phyloP scores from a whole-genome alignment of 306 rosid genomes.

The Comarum palustre region DNA sequence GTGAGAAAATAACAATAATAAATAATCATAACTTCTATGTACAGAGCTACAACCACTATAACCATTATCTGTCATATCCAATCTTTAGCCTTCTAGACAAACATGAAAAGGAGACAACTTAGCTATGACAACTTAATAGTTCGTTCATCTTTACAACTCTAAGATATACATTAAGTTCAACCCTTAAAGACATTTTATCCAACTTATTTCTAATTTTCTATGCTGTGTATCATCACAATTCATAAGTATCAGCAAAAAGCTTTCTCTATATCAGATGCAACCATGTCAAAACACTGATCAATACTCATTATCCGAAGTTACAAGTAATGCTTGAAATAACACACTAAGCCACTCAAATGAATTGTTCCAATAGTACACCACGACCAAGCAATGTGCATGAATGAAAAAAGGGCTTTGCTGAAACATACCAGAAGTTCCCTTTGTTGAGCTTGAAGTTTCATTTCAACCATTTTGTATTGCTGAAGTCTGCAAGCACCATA shows the following conservation, averaged over 20 bases:
- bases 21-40: not conserved
- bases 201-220: not conserved
- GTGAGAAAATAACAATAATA: not conserved
- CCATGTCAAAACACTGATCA: not conserved
- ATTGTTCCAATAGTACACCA: not conserved
- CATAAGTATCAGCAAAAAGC: not conserved
- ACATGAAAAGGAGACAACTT: not conserved
- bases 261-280: constrained; percentile 1
- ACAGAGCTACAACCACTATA: not conserved
- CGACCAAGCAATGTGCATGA: not conserved
- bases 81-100: not conserved
- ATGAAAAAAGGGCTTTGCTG: constrained; percentile 6
- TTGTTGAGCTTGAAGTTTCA: constrained; percentile 98
- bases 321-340: not conserved
- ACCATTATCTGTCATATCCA: not conserved
- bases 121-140: not conserved
- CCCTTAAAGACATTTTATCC: not conserved
- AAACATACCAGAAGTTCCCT: constrained; percentile 68
- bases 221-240: not conserved
- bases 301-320: not conserved
- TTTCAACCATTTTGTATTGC: constrained; percentile 92
- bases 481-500: constrained; percentile 65
- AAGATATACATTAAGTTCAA: not conserved
- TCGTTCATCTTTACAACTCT: not conserved
- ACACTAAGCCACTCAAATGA: not conserved